Base-by-base conservation (phyloP, 805 yeast genomes). In the Candida qinlingensis region DNA sequence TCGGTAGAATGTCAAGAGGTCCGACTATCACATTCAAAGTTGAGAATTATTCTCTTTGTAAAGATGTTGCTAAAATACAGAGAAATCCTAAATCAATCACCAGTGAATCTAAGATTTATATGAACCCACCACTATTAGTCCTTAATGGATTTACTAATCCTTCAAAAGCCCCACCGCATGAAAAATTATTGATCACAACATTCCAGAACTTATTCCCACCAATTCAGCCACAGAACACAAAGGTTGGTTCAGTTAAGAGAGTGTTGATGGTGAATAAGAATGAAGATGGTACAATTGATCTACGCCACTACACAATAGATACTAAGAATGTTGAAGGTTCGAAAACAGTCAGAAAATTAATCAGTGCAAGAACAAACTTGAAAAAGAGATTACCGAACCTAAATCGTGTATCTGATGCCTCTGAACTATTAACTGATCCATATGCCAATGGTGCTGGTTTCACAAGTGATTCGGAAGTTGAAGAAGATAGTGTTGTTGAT, bases 131-230 rank as follows among this genome's bases (percentile, higher is more conserved):
- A 6, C 73, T 94, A 56, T 71, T 94, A 53, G 98, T 94, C 3
- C 73, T 94, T 74, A 92, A 94, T 67, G 96, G 96, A n/a, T 94
- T 94, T 64, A 64, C 54, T 37, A 83, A 84, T 47, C 84, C 87
- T 39, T 72, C 75, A 45, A 80, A 77, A 48, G 80, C 84, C 25
- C 78, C 74, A 36, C 76, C 80, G 36, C 82, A 83, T 56, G 98
- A 92, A 65, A 87, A 89, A 59, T 74, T 92, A 52, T 65, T 90
- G 48, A 81, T 95, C 31, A 87, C 97, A 4, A 82, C 90, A 72
- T 88, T 94, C 70, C 99, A 94, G 69, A 90, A 89, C 69, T 81
- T 94, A 80, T 88, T 92, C 66, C 99, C 99, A 6, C 88, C 99
- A 25, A 84, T 94, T 55, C 85, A 89, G 50, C 97, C 97, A 4